A percentile compares a stretch with the other conserved stretches of the same genome.
phyloP scores from a whole-genome alignment of 805 yeast genomes.

The Monosporozyma yasuniensis region DNA sequence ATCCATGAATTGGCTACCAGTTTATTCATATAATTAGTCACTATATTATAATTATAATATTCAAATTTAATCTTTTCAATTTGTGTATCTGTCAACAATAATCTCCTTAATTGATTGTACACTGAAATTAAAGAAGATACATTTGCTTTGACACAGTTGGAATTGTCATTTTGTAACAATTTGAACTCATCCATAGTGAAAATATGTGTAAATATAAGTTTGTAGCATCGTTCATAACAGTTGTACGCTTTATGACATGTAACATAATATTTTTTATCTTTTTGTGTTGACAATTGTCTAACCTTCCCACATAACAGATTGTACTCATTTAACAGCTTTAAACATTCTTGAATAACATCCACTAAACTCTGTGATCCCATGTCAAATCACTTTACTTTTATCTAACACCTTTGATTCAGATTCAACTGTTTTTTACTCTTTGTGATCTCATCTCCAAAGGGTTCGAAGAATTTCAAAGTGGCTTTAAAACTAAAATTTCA shows the following conservation, averaged over 20 bases:
- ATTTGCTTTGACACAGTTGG: not conserved
- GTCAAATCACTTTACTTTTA: not conserved
- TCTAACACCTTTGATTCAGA: too few relatives aligned
- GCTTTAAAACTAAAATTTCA: not conserved
- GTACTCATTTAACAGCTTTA: not conserved
- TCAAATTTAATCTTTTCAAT: not conserved
- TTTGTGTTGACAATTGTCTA: not conserved
- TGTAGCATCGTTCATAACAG: not conserved
- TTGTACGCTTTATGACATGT: not conserved
- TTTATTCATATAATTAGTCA: conserved; percentile 3
- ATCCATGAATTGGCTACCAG: not conserved
- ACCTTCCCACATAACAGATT: not conserved
- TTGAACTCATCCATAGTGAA: not conserved
- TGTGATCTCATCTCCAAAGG: not conserved
- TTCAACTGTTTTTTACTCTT: not conserved
- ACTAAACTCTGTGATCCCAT: not conserved
- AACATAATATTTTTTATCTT: not conserved
- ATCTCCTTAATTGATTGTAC: not conserved
- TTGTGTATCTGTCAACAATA: not conserved
- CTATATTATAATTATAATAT: not conserved
- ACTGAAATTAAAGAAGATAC: not conserved
- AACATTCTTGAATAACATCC: not conserved
- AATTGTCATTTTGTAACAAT: not conserved
- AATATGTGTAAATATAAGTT: not conserved
- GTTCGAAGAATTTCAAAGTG: not conserved